Conservation (phyloP, 768 basidiomycete genomes). For the Neoboletus magnificus region DNA sequence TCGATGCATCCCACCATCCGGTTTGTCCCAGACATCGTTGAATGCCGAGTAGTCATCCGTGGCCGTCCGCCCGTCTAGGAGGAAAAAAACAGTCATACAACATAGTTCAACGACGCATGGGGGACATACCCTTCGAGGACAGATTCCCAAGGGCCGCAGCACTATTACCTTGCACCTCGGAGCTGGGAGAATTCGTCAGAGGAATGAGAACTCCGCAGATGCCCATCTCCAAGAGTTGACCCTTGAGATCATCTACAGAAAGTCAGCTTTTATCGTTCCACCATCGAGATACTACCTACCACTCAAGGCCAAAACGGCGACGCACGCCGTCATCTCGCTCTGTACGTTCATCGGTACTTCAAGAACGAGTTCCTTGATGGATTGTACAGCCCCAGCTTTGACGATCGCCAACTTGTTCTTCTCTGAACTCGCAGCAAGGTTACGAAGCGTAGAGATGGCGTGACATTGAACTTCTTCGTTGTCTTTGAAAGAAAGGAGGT, state of each 20-base stretch:
- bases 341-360: constrained; percentile 96
- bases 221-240: constrained; percentile 95
- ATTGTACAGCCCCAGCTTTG: constrained; percentile 93
- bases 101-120: not conserved
- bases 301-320: constrained; percentile 92
- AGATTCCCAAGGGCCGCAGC: constrained; percentile 97
- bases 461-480: constrained; percentile 99
- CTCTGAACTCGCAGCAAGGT: constrained; percentile 94
- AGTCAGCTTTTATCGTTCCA: not conserved
- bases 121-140: constrained; percentile 81
- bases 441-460: constrained; percentile 94
- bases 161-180: constrained; percentile 98
- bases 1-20: constrained; percentile 94
- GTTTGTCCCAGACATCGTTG: constrained; percentile 97
- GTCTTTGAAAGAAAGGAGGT: constrained; percentile 95
- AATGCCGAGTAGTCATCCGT: constrained; percentile 94
- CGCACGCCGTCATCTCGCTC: constrained; percentile 99
- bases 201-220: constrained; percentile 98
- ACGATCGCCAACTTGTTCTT: constrained; percentile 99
- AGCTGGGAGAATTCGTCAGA: constrained; percentile 90
- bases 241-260: constrained; percentile 86
- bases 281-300: constrained; percentile 50
- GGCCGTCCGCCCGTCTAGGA: constrained; percentile 66
- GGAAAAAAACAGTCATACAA: not conserved
- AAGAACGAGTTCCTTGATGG: constrained; percentile 94